Evolutionary conservation across 208 protist genomes (phyloP), one percentile per base, ranked within the genome.

Genomic region (Leishmania aethiopica): DNA sequence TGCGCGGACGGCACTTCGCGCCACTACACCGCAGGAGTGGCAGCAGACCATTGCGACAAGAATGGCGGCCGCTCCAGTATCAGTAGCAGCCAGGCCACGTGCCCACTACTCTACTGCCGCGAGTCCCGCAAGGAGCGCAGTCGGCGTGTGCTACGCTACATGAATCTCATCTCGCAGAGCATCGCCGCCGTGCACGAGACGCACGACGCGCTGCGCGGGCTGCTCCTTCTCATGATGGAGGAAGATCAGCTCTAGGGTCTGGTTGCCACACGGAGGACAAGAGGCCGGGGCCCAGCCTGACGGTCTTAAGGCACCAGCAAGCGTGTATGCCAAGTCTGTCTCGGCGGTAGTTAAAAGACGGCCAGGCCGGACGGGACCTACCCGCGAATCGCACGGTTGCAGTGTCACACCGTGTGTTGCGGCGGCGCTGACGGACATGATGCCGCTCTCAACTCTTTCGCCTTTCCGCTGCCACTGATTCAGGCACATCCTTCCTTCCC

Each of bases 201-300:
- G 53, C 88, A 91, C 19, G 89, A 90, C 57, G 91, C 91, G 45
- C 60, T 95, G 40, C 88, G 91, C 22, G 89, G 91, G 13, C 57
- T 95, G 32, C 84, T 95, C 57, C 82, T 95, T 32, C 32, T 87
- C 22, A 92, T 94, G 89, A 73, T 94, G 32, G 85, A 87, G 35
- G 88, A 91, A 13, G 78, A 62, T n/a, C 85, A 94, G 64, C 66
- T 93, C 15, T 93, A 86, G 72, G 75, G 51, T 55, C 32, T 28
- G 11, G 69, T 17, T 47, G 40, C 13, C 45, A 51, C 69, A 47
- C 6, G 69, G 32, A 40, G 69, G 45, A 45, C 45, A 73, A 28
- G 40, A 64, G 62, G 62, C 4, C 8, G 45, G 45, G 69, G 69
- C 8, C 7, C 37, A 51, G 40, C 15, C 45, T 51, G 28, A 53